Base-by-base conservation (phyloP, 2,329 filamentous ascomycete genomes). In the Thelonectria discophora region DNA sequence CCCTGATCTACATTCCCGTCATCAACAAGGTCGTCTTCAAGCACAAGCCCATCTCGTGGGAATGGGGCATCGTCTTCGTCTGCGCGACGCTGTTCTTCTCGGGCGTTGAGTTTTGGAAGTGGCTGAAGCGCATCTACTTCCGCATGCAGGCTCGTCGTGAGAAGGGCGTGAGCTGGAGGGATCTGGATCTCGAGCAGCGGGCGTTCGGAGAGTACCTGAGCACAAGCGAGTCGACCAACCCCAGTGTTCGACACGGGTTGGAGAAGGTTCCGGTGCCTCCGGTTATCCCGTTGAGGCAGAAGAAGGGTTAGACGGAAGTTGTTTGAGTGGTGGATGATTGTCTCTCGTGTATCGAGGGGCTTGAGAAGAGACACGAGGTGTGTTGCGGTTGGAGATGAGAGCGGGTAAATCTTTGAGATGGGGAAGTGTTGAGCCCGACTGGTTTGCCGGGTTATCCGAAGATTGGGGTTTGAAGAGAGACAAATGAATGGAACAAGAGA, bases 11-110 rank as follows among this genome's bases (percentile, higher is more conserved):
- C 68, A 87, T 89, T 53, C 86, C 86, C 0, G 85, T 83, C 12
- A 79, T 89, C 63, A 88, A 85, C 75, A 80, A 77, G 9, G 75
- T 78, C 1, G 86, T 88, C 8, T 88, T 88, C 77, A 85, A 86
- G 74, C 86, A 89, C 72, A 79, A 78, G 30, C 84, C 81, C 8
- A 88, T 89, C 58, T 79, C 76, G 30, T 89, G 86, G 86, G 86
- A 88, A 72, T 89, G 86, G 87, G 84, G 73, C 5, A 82, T 89
- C 42, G 84, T 88, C 4, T 84, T 88, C 60, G 73, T 86, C 48
- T 80, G 77, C 5, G 78, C 83, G 0, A 71, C 78, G 1, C 69
- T 88, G 21, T 89, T 88, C 78, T 86, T 89, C 65, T 70, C 76
- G 0, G 86, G 86, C 32, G 78, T 86, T 2, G 87, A 89, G 74